Evolutionary conservation across 2,329 filamentous ascomycete genomes (phyloP), one percentile per base, ranked within the genome.

Genomic region (Aureobasidium sp.): DNA sequence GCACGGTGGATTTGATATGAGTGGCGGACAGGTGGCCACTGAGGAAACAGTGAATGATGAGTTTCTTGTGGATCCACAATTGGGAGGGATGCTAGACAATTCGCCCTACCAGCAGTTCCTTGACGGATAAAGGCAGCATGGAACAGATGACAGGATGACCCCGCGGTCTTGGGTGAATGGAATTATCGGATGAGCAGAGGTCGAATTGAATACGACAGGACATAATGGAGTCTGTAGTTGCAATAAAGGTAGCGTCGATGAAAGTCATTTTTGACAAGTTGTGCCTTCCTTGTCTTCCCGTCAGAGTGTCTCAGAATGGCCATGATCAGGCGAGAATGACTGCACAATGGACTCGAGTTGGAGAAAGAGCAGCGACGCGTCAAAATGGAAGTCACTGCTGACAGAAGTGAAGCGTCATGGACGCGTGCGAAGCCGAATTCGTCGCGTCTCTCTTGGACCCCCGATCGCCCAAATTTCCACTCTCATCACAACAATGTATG

Each of bases 401-500:
- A 52, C 29, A 21, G 9, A 21, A 21, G 21, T 21, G 21, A 21
- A 42, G 50, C 37, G 60, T 60, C 62, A 44, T 61, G 49, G 49
- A 53, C 54, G 36, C 54, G 47, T 25, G 29, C 50, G 34, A 37
- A 37, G 7, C 32, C 32, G 9, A 21, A 8, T 29, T 25, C 54
- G 58, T 44, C 62, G 62, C 62, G 57, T 52, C 58, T 50, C 45
- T 34, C 27, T 39, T 21, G 37, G 21, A 37, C 25, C 3, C 15
- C 36, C 16, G 27, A 10, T 9, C 30, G 32, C 21, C 7, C 53
- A 58, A 34, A 37, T 41, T 37, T 37, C 36, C 15, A 13, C 4
- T 30, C n/a, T 45, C 41, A 47, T 5, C 41, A 29, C 57, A 54
- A 58, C 39, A 39, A 96, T 96, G 91, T 94, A 96, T 75, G 91